Evolutionary conservation across 2,329 filamentous ascomycete species (phyloP).

Genomic region (Cytospora schulzeri): DNA sequence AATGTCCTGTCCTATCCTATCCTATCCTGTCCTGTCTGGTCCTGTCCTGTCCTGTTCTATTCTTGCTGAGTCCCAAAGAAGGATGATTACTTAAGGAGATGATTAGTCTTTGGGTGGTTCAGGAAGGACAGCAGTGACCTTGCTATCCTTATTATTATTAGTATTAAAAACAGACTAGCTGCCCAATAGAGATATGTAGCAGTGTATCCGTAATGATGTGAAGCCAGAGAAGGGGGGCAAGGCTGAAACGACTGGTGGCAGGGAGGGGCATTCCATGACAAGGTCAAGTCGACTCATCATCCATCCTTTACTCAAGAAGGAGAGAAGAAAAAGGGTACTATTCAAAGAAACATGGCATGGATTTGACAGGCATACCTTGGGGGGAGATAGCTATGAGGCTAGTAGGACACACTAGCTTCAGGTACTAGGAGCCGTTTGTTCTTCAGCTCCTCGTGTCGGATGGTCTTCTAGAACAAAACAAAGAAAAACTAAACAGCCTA

Average conservation of each 20-base stretch:
- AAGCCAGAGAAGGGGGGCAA: background rate
- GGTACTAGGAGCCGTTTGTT: background rate
- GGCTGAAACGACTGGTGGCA: background rate
- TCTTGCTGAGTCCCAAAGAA: background rate
- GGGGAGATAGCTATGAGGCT: background rate
- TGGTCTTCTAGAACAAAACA: too few relatives aligned
- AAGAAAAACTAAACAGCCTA: background rate
- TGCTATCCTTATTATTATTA: background rate
- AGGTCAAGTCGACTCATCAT: background rate
- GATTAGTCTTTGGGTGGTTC: background rate
- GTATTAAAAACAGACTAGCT: too few relatives aligned
- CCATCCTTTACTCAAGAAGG: background rate
- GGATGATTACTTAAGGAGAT: background rate
- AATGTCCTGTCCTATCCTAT: too few relatives aligned
- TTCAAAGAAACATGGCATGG: background rate
- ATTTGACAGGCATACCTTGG: background rate
- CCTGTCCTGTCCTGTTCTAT: background rate
- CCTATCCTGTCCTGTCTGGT: too few relatives aligned
- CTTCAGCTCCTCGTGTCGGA: background rate
- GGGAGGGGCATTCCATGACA: too few relatives aligned
- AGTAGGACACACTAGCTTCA: background rate
- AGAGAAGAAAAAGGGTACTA: background rate
- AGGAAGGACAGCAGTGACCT: background rate
- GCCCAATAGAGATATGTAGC: too few relatives aligned
- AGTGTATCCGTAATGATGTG: too few relatives aligned